A percentile compares a stretch with the other conserved stretches of the same genome.
phyloP scores from a whole-genome alignment of 169 alveolate genomes.

The Plasmodium yoelii region DNA sequence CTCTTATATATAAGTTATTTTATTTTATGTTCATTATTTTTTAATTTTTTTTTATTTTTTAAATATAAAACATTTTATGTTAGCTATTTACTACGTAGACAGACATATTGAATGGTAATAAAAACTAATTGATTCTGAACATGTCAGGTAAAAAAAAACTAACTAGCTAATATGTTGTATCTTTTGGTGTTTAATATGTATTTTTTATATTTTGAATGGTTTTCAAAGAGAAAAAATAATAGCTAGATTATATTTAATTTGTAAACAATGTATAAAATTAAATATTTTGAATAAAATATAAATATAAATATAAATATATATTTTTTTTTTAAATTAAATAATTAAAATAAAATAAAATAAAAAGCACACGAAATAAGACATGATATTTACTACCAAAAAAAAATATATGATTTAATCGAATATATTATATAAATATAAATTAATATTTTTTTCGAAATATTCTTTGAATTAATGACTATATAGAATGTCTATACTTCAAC shows the following conservation, averaged over 20 bases:
- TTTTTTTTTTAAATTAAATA: constrained; percentile 10
- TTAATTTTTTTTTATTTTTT: too few relatives aligned
- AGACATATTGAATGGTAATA: background rate
- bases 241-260: background rate
- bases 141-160: constrained; percentile 24
- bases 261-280: background rate
- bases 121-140: constrained; percentile 9
- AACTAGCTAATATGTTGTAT: constrained; percentile 29
- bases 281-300: constrained; percentile 8
- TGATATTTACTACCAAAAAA: too few relatives aligned
- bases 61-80: too few relatives aligned
- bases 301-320: constrained; percentile 10
- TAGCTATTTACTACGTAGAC: too few relatives aligned
- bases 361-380: background rate
- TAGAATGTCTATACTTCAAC: background rate
- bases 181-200: constrained; percentile 11
- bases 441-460: constrained; percentile 4
- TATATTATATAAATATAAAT: background rate
- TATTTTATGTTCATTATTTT: too few relatives aligned
- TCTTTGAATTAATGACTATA: constrained; percentile 1
- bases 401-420: background rate
- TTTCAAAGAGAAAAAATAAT: constrained; percentile 7
- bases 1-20: too few relatives aligned
- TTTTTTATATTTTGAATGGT: constrained; percentile 7
- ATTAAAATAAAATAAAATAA: background rate